Percentiles rank a stretch among this genome's conserved stretches.
Conservation (phyloP, 139 green algal genomes). For the Volvox reticuliferus region DNA sequence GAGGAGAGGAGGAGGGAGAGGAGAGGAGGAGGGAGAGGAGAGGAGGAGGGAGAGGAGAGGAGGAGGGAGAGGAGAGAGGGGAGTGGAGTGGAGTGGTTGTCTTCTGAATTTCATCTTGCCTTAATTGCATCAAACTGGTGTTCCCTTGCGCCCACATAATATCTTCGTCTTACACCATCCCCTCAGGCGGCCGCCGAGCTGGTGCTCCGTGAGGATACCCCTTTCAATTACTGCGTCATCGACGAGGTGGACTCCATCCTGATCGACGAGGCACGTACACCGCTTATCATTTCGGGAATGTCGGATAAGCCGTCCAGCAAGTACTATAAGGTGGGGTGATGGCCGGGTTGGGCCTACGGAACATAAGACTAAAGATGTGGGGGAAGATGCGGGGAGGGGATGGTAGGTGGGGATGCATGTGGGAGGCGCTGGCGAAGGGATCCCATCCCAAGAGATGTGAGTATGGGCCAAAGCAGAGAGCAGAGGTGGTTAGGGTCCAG, state of each 20-base stretch:
- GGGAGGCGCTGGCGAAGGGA: no score
- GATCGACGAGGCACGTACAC: conserved; percentile 98
- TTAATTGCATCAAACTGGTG: no score
- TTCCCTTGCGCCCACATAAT: not conserved
- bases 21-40: not conserved
- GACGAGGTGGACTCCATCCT: conserved; percentile 95
- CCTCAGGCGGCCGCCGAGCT: conserved; percentile 83
- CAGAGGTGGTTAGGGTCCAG: no score
- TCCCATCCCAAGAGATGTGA: no score
- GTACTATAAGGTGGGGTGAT: conserved; percentile 80
- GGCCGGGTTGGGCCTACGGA: no score
- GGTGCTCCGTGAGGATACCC: conserved; percentile 81
- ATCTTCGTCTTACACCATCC: not conserved
- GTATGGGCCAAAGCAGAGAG: not conserved
- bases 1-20: not conserved
- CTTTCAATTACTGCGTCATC: conserved; percentile 98
- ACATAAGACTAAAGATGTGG: not conserved
- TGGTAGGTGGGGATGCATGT: no score
- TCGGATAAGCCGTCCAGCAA: conserved; percentile 89
- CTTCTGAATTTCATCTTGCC: no score
- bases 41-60: not conserved
- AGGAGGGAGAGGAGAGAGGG: not conserved
- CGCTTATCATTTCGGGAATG: conserved; percentile 95
- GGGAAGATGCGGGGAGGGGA: no score
- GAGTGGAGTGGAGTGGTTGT: not conserved